phyloP scores from a whole-genome alignment of 2,329 filamentous ascomycete species.

The Sarocladiaceae sp. region DNA sequence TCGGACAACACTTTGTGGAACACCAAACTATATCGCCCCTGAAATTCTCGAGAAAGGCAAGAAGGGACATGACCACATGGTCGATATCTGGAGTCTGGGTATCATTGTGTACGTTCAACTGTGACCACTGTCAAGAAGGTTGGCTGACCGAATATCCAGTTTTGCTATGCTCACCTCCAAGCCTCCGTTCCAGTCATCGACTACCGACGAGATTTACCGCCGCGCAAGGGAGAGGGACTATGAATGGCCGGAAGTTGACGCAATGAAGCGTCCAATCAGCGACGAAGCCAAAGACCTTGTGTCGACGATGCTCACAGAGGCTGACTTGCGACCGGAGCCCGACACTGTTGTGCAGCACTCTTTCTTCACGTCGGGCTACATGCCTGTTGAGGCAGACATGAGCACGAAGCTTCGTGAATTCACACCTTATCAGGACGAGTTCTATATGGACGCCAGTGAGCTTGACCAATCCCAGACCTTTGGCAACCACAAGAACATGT shows the following conservation, averaged over 20 bases:
- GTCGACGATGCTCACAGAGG: conserved; percentile 69
- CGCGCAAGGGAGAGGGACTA: conserved; percentile 69
- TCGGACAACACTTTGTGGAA: conserved; percentile 91
- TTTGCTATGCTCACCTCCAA: conserved; percentile 97
- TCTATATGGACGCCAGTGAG: conserved; percentile 40
- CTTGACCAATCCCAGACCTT: conserved; percentile 29
- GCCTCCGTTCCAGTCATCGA: conserved; percentile 91
- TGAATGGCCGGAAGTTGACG: conserved; percentile 69
- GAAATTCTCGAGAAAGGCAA: conserved; percentile 93
- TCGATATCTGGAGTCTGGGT: conserved; percentile 96
- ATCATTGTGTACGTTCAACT: conserved; percentile 76
- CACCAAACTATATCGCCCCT: conserved; percentile 96
- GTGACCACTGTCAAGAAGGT: background rate
- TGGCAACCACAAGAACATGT: conserved; percentile 53
- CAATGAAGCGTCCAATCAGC: conserved; percentile 66
- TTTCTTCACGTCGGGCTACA: conserved; percentile 74
- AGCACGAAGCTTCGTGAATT: conserved; percentile 52
- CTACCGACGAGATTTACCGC: conserved; percentile 80
- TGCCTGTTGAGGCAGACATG: conserved; percentile 60
- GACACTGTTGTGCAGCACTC: conserved; percentile 75
- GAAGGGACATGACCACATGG: conserved; percentile 94
- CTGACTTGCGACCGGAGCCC: conserved; percentile 69
- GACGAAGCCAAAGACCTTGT: conserved; percentile 75
- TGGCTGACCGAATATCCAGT: conserved; percentile 36
- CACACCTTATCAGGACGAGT: conserved; percentile 53